Evolutionary conservation across 495 filamentous ascomycete species (phyloP).

Genomic region (Tuber magnatum): DNA sequence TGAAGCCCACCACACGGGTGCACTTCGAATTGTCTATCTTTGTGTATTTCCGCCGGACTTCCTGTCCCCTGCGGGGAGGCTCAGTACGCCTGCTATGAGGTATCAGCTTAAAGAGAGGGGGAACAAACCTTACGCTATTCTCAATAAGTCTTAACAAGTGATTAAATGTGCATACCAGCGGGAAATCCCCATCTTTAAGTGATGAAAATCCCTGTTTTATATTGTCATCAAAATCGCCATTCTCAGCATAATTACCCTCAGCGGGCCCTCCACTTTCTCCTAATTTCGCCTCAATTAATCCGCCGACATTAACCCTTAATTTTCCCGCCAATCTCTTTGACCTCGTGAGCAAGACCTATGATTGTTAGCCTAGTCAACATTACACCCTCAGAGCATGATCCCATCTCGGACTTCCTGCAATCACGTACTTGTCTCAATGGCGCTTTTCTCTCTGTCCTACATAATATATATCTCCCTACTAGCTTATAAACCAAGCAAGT

Average conservation of each 20-base stretch:
- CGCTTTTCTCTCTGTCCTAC: neutral
- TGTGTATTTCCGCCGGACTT: neutral
- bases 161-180: slow-evolving; percentile 46
- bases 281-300: slow-evolving; percentile 38
- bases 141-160: slow-evolving; percentile 43
- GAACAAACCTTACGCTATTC: slow-evolving; percentile 32
- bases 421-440: slow-evolving; percentile 42
- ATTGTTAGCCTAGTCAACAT: neutral
- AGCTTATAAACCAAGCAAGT: slow-evolving; percentile 46
- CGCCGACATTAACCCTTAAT: slow-evolving; percentile 39
- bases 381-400: neutral
- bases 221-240: slow-evolving; percentile 10
- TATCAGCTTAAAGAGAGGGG: neutral
- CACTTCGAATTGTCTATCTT: neutral
- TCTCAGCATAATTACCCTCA: neutral
- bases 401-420: neutral
- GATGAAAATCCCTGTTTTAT: slow-evolving; percentile 10
- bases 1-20: slow-evolving; percentile 39
- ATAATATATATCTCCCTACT: slow-evolving; percentile 13
- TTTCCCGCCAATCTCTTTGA: slow-evolving; percentile 44
- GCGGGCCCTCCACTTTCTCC: neutral
- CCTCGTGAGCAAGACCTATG: slow-evolving; percentile 44
- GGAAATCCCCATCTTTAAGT: slow-evolving; percentile 41
- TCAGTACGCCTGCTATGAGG: neutral
- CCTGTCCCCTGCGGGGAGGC: neutral